phyloP scores from a whole-genome alignment of 495 filamentous ascomycete species.

The Penicillium waksmanii region DNA sequence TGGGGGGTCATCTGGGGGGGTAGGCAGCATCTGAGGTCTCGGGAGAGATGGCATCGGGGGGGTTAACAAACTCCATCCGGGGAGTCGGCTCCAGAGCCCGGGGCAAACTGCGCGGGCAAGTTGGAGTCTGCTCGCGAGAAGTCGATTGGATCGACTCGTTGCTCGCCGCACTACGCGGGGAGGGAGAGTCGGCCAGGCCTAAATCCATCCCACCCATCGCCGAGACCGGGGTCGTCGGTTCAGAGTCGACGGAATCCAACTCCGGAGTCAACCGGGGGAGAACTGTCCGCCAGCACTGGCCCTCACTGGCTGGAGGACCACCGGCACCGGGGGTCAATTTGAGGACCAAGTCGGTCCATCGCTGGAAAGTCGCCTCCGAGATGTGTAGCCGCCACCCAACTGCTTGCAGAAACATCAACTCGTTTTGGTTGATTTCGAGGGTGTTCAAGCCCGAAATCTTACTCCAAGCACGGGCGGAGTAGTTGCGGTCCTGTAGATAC shows the following conservation, averaged over 20 bases:
- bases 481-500: conserved; percentile 97
- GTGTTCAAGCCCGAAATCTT: conserved; percentile 94
- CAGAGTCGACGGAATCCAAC: conserved; percentile 40
- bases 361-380: conserved; percentile 81
- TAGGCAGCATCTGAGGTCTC: conserved; percentile 72
- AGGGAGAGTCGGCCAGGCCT: conserved; percentile 36
- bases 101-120: conserved; percentile 50
- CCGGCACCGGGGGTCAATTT: conserved; percentile 71
- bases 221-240: conserved; percentile 36
- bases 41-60: conserved; percentile 53
- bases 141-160: conserved; percentile 23
- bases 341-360: conserved; percentile 88
- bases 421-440: conserved; percentile 92
- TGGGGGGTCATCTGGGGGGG: conserved; percentile 81
- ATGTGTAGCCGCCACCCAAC: conserved; percentile 96
- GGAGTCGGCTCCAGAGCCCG: conserved; percentile 63
- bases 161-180: conserved; percentile 37
- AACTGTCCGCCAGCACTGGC: conserved; percentile 71
- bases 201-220: conserved; percentile 37
- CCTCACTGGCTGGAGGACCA: conserved; percentile 32
- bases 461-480: conserved; percentile 95
- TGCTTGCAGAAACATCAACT: conserved; percentile 87
- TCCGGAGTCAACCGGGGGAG: conserved; percentile 80
- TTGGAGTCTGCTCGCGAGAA: conserved; percentile 49
- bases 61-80: conserved; percentile 35